These are phyloP conservation scores for Penicillium daleae DNA, from an alignment of 495 filamentous ascomycete genomes.

Conservation along the genomic window DNA sequence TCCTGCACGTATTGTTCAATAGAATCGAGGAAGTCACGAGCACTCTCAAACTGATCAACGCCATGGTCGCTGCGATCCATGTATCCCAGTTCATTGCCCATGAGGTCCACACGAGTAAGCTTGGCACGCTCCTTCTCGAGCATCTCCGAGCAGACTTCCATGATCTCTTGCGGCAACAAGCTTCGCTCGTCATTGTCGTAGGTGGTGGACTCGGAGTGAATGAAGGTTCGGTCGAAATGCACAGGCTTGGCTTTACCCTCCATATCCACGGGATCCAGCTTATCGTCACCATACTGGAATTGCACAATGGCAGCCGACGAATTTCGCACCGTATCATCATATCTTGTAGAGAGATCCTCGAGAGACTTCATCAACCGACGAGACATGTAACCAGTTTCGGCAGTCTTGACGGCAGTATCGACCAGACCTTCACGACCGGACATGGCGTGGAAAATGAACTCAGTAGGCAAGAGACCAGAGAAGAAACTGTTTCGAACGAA, in stretches of 20 bases:
- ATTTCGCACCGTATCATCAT: conserved; percentile 93
- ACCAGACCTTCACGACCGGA: conserved; percentile 97
- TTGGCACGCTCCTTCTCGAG: conserved; percentile 67
- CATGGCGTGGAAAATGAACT: conserved; percentile 98
- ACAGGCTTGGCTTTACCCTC: conserved; percentile 93
- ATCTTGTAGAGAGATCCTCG: conserved; percentile 88
- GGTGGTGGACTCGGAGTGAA: conserved; percentile 76
- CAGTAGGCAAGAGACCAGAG: conserved; percentile 82
- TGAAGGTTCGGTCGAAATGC: conserved; percentile 89
- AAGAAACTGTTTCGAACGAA: conserved; percentile 99
- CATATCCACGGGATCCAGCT: conserved; percentile 95
- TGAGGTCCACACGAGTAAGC: conserved; percentile 60
- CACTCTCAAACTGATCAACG: conserved; percentile 85
- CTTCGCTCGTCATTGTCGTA: conserved; percentile 75
- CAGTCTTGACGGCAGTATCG: conserved; percentile 99
- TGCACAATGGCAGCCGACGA: conserved; percentile 85
- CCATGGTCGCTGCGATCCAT: conserved; percentile 64
- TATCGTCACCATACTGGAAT: conserved; percentile 96
- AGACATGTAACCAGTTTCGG: conserved; percentile 99
- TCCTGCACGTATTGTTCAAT: conserved; percentile 69
- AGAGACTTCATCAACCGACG: conserved; percentile 96
- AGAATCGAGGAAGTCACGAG: conserved; percentile 76
- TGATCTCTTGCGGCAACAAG: conserved; percentile 75
- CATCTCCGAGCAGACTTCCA: conserved; percentile 62
- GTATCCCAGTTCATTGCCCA: conserved; percentile 60